Percentiles rank a stretch among this genome's conserved stretches.
These are phyloP conservation scores for Trichophyton verrucosum DNA, from an alignment of 2,329 filamentous ascomycete genomes.

Conservation along the genomic window DNA sequence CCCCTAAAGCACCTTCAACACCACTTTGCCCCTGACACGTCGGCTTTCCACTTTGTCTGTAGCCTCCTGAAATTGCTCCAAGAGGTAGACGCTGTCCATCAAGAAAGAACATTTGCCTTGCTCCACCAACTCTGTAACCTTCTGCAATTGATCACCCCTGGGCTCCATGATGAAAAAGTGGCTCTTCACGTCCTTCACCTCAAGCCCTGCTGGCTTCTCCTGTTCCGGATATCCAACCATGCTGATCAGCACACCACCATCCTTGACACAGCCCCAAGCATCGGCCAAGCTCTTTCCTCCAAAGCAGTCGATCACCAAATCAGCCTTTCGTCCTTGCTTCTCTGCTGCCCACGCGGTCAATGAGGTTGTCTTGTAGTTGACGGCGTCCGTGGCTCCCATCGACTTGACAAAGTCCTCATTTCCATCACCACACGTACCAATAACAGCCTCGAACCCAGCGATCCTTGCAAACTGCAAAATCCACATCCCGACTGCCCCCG, in stretches of 20 bases:
- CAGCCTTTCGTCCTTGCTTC: slow-evolving; percentile 22
- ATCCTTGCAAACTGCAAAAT: slow-evolving; percentile 18
- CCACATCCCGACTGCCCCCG: slow-evolving; percentile 36
- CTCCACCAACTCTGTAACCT: slow-evolving; percentile 31
- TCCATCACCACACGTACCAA: slow-evolving; percentile 28
- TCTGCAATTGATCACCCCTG: slow-evolving; percentile 23
- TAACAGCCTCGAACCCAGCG: slow-evolving; percentile 28
- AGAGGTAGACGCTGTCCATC: slow-evolving; percentile 32
- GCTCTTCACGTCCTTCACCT: slow-evolving; percentile 20
- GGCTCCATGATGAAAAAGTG: slow-evolving; percentile 35
- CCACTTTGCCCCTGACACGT: slow-evolving; percentile 34
- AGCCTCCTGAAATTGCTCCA: slow-evolving; percentile 30
- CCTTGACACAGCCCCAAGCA: slow-evolving; percentile 32
- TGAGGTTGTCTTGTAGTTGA: slow-evolving; percentile 27
- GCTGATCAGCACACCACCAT: slow-evolving; percentile 28
- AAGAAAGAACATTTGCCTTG: slow-evolving; percentile 24
- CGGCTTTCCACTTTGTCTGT: slow-evolving; percentile 30
- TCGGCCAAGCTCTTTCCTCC: slow-evolving; percentile 32
- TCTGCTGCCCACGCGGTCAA: slow-evolving; percentile 22
- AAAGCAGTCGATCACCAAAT: slow-evolving; percentile 36
- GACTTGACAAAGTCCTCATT: slow-evolving; percentile 30
- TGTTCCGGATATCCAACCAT: slow-evolving; percentile 29
- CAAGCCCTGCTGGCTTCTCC: slow-evolving; percentile 19
- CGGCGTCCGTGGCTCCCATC: slow-evolving; percentile 31
- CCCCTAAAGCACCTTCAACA: slow-evolving; percentile 17